These are phyloP conservation scores for Aspergillus panamensis DNA, from an alignment of 495 filamentous ascomycete species.

Conservation along the genomic window DNA sequence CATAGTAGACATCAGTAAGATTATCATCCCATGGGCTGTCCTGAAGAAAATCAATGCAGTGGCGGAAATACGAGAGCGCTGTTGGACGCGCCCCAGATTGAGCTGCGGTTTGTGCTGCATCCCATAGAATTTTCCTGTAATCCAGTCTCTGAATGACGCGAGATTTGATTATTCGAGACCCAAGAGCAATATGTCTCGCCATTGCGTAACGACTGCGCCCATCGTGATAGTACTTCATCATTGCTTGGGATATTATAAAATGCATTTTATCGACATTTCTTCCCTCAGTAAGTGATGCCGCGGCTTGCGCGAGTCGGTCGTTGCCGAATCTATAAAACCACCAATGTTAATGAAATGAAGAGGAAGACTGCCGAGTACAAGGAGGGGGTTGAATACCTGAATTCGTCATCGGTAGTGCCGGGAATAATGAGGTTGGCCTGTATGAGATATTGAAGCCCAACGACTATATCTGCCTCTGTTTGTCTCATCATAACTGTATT, in stretches of 20 bases:
- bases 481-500: slow-evolving; percentile 33
- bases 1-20: slow-evolving; percentile 69
- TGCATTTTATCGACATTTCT: slow-evolving; percentile 73
- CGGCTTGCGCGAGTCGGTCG: slow-evolving; percentile 76
- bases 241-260: slow-evolving; percentile 73
- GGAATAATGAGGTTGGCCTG: slow-evolving; percentile 72
- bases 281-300: slow-evolving; percentile 64
- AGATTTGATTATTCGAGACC: slow-evolving; percentile 65
- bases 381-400: slow-evolving; percentile 35
- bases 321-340: slow-evolving; percentile 64
- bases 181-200: slow-evolving; percentile 72
- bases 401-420: slow-evolving; percentile 72
- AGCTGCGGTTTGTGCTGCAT: slow-evolving; percentile 69
- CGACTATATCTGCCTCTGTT: slow-evolving; percentile 55
- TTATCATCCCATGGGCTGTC: slow-evolving; percentile 71
- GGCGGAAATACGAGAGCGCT: slow-evolving; percentile 71
- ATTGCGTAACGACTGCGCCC: slow-evolving; percentile 63
- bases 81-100: slow-evolving; percentile 77
- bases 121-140: slow-evolving; percentile 70
- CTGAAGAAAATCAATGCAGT: slow-evolving; percentile 74
- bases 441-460: slow-evolving; percentile 73
- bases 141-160: slow-evolving; percentile 54
- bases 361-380: background rate
- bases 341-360: background rate
- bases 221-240: slow-evolving; percentile 64